Base-by-base conservation (phyloP, 164 flowering plant genomes). In the Chloranthus sessilifolius region DNA sequence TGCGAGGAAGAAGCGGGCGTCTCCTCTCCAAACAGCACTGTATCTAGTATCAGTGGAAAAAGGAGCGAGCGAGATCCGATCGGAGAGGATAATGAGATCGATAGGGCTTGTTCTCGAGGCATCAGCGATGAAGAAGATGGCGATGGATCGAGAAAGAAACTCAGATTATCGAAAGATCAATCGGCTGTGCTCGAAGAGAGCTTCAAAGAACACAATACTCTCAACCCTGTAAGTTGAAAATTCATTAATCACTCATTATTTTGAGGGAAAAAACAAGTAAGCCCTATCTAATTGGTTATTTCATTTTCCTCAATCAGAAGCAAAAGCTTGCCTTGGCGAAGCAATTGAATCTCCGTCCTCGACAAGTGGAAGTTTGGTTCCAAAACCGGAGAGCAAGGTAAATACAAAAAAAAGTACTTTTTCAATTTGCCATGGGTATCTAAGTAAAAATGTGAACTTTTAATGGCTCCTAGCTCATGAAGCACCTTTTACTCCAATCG, bases 281-380 rank as follows among this genome's bases (percentile, higher is more conserved):
- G 12, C 12, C 7, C 36, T 12, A 33, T 33, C 36, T 7, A 33
- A 33, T 7, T 7, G 12, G 66, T 52, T 12, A 43, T 43, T 56
- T 9, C 41, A n/a, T 16, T 1, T 36, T 43, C n/a, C 29, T 10
- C 10, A 15, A 52, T 50, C 82, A 89, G 97, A 89, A 84, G 62
- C 95, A 89, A 64, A 89, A 86, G 69, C 36, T 55, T 56, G 85
- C 90, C 7, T 65, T 85, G 74, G 90, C 95, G 1, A 85, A 79
- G 66, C 81, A 76, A 55, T 52, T 85, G 29, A 79, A 79, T 5
- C 74, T 85, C 17, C 63, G 88, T 6, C 83, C 90, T 0, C 65
- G 95, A 48, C 95, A 85, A 51, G 90, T 85, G 17, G 95, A 85
- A 58, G 95, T 85, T 0, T 85, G 95, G 95, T 85, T 83, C 55